Evolutionary conservation across 2,329 filamentous ascomycete species (phyloP).

Genomic region (Aspergillus sp.): DNA sequence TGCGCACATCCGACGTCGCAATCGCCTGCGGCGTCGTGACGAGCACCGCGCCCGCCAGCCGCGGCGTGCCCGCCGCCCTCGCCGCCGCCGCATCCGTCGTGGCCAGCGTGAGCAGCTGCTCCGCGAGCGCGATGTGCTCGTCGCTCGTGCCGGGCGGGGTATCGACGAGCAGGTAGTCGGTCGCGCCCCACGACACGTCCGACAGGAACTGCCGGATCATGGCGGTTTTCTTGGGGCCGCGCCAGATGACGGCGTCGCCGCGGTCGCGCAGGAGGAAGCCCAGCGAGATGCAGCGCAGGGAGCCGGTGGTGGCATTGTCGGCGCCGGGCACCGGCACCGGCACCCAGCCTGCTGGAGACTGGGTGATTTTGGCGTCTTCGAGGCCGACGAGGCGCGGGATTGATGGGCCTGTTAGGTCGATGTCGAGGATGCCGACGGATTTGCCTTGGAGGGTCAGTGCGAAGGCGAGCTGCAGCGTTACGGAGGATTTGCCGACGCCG

Average conservation of each 20-base stretch:
- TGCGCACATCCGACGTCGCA: constrained; percentile 87
- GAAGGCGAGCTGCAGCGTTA: constrained; percentile 94
- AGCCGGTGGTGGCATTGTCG: constrained; percentile 27
- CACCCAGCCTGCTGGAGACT: constrained; percentile 88
- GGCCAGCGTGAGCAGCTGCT: constrained; percentile 65
- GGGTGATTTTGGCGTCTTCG: constrained; percentile 83
- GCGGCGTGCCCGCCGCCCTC: constrained; percentile 42
- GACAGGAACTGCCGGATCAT: constrained; percentile 97
- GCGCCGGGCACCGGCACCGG: constrained; percentile 76
- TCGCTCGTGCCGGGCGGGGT: constrained; percentile 95
- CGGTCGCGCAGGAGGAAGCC: constrained; percentile 82
- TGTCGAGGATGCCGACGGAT: constrained; percentile 90
- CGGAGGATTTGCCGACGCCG: constrained; percentile 94
- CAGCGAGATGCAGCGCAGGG: constrained; percentile 75
- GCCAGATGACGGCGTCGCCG: constrained; percentile 93
- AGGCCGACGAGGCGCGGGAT: constrained; percentile 94
- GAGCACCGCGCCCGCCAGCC: constrained; percentile 83
- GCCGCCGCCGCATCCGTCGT: constrained; percentile 24
- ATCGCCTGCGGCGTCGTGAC: constrained; percentile 97
- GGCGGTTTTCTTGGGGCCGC: constrained; percentile 96
- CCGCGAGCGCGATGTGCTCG: constrained; percentile 92
- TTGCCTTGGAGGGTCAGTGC: constrained; percentile 81
- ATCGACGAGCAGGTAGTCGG: constrained; percentile 93
- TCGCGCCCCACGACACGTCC: constrained; percentile 80
- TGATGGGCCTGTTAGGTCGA: constrained; percentile 93